Conservation (phyloP, 2,329 filamentous ascomycete genomes). For the Aspergillus brunneoviolaceus region DNA sequence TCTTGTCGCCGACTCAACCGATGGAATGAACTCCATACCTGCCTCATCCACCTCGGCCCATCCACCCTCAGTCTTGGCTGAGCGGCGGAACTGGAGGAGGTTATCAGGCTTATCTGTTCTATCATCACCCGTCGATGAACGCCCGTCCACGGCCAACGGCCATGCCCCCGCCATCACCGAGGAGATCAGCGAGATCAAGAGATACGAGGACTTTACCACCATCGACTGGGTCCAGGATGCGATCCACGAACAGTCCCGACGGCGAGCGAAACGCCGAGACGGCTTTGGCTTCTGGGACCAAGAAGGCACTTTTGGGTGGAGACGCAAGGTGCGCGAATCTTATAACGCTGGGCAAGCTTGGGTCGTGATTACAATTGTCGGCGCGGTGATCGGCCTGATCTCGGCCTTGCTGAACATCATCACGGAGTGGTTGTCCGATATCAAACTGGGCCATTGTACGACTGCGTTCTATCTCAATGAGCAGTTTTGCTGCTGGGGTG, state of each 20-base stretch:
- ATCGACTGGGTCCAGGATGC: conserved; percentile 98
- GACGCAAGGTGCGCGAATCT: conserved; percentile 75
- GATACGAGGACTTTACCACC: conserved; percentile 98
- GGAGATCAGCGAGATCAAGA: conserved; percentile 95
- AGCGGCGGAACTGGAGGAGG: conserved; percentile 36
- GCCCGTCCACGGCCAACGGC: conserved; percentile 55
- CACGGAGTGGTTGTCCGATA: conserved; percentile 93
- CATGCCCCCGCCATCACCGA: conserved; percentile 74
- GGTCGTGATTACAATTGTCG: conserved; percentile 93
- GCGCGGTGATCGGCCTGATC: conserved; percentile 88
- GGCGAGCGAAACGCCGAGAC: conserved; percentile 72
- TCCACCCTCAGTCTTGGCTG: conserved; percentile 32
- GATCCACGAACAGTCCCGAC: conserved; percentile 79
- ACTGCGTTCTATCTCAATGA: conserved; percentile 97
- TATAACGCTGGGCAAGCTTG: conserved; percentile 97
- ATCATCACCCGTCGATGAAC: conserved; percentile 54
- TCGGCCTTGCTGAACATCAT: conserved; percentile 92
- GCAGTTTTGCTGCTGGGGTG: conserved; percentile 96
- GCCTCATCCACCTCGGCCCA: conserved; percentile 31
- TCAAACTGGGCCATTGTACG: conserved; percentile 93
- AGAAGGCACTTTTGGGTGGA: conserved; percentile 70
- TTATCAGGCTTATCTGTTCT: conserved; percentile 57
- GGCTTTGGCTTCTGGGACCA: conserved; percentile 71
- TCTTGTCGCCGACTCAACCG: conserved; percentile 23
- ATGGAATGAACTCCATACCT: conserved; percentile 46